Base-by-base conservation (phyloP, 208 protist genomes). In the Endotrypanum monterogeii region DNA sequence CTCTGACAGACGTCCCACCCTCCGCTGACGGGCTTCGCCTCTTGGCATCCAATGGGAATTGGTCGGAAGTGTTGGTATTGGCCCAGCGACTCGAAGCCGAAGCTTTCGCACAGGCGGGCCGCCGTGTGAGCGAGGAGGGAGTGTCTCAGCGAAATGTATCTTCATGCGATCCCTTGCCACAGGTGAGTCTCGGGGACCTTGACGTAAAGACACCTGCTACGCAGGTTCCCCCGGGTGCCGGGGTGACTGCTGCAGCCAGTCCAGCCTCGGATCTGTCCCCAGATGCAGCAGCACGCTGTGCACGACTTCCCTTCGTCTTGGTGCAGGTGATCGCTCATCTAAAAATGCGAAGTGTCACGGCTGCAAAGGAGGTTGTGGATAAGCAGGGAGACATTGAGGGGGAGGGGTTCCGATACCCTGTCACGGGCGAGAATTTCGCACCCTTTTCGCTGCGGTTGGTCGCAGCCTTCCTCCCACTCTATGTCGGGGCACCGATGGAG, bases 391-490 rank as follows among this genome's bases (percentile, higher is more conserved):
- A 93, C 66, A 67, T 96, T 32, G 84, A 91, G 73, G 79, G 84
- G 41, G 87, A 90, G 57, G 72, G 79, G 37, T 94, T 89, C 71
- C 68, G 81, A 1, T 73, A 91, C 68, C 82, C 88, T 6, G 65
- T 50, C 44, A 93, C 85, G 32, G 52, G 67, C 1, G 84, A 92
- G 67, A 90, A 83, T 72, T 73, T 94, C 37, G 91, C 84, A 23
- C 93, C 93, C 18, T 97, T 97, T 81, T 97, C 93, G 0, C 78
- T 97, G 37, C 84, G 84, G 16, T 87, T 95, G 77, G 61, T 94
- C 25, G 71, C 79, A 0, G 90, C 90, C 20, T 66, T 93, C 54
- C 55, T 97, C 46, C 93, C 93, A 23, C 69, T 84, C 55, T 91
- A 94, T 57, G 71, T 83, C 9, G 86, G 86, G n/a, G 80, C 77